phyloP scores from a whole-genome alignment of 345 rosid species.

The Rhodomyrtus tomentosa region DNA sequence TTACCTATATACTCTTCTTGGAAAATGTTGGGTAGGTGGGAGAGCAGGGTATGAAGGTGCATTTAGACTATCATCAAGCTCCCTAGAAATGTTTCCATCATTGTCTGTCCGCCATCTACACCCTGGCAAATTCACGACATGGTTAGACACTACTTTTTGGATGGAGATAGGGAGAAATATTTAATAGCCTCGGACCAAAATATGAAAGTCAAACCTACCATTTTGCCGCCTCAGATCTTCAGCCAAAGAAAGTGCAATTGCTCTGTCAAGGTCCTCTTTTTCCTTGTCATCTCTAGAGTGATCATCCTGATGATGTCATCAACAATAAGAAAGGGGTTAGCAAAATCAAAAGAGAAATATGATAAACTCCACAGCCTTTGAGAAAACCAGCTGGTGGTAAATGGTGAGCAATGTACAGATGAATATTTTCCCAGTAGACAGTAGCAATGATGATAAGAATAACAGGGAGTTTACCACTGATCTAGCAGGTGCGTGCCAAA shows the following conservation, averaged over 20 bases:
- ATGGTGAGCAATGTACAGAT: background rate
- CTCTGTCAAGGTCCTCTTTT: slow-evolving; percentile 58
- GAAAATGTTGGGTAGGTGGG: slow-evolving; percentile 32
- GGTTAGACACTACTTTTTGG: background rate
- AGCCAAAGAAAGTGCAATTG: slow-evolving; percentile 46
- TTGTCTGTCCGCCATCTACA: slow-evolving; percentile 31
- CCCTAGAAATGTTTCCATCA: slow-evolving; percentile 34
- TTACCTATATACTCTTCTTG: slow-evolving; percentile 37
- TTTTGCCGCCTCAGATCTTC: slow-evolving; percentile 52
- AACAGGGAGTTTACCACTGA: slow-evolving; percentile 34
- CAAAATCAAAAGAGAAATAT: background rate
- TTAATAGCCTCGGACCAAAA: background rate
- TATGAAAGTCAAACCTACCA: slow-evolving; percentile 17
- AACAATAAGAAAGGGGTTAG: background rate
- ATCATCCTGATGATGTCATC: slow-evolving; percentile 36
- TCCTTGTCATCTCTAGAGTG: slow-evolving; percentile 44
- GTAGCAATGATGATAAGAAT: background rate
- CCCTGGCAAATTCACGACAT: slow-evolving; percentile 19
- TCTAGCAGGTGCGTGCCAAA: slow-evolving; percentile 53
- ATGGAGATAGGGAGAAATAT: background rate
- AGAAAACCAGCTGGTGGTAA: background rate
- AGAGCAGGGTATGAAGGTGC: slow-evolving; percentile 42
- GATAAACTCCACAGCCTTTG: background rate
- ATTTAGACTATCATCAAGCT: slow-evolving; percentile 27
- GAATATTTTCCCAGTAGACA: background rate